These are phyloP conservation scores for Hygrophila difformis DNA, from an alignment of 257 asterid genomes.

Conservation along the genomic window DNA sequence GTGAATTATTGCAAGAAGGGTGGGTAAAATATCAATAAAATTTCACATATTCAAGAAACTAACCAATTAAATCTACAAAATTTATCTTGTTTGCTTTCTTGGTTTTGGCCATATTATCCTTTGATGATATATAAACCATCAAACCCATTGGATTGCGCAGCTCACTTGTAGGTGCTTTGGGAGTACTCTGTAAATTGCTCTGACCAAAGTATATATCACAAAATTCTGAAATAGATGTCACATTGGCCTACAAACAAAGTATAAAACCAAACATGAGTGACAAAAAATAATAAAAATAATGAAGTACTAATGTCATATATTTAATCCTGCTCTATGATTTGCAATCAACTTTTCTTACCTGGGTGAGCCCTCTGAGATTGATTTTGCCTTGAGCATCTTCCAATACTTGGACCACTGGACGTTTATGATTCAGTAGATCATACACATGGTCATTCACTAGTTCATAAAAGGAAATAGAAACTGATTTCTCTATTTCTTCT, in stretches of 20 bases:
- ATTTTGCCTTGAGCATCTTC: constrained; percentile 63
- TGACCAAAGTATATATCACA: constrained; percentile 26
- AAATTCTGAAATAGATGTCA: constrained; percentile 47
- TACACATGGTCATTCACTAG: constrained; percentile 51
- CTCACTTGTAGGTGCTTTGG: constrained; percentile 29
- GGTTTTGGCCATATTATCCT: constrained; percentile 24
- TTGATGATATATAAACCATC: constrained; percentile 44
- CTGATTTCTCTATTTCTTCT: constrained; percentile 29
- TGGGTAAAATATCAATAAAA: neutral
- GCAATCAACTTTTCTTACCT: constrained; percentile 32
- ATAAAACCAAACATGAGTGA: constrained; percentile 7
- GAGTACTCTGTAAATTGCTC: constrained; percentile 22
- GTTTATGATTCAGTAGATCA: constrained; percentile 58
- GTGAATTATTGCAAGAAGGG: constrained; percentile 11
- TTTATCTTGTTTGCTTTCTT: constrained; percentile 48
- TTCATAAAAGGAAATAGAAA: constrained; percentile 57
- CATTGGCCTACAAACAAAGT: constrained; percentile 36
- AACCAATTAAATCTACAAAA: constrained; percentile 91
- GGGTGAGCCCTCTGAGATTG: constrained; percentile 74
- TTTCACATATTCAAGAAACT: neutral
- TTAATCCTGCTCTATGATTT: neutral
- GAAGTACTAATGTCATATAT: neutral
- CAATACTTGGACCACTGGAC: constrained; percentile 45
- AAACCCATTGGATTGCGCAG: constrained; percentile 55
- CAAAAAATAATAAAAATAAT: neutral